Percentiles rank a stretch among this genome's conserved stretches.
These are phyloP conservation scores for Leccinum ponderosum DNA, from an alignment of 1,284 basidiomycete genomes.

Conservation along the genomic window DNA sequence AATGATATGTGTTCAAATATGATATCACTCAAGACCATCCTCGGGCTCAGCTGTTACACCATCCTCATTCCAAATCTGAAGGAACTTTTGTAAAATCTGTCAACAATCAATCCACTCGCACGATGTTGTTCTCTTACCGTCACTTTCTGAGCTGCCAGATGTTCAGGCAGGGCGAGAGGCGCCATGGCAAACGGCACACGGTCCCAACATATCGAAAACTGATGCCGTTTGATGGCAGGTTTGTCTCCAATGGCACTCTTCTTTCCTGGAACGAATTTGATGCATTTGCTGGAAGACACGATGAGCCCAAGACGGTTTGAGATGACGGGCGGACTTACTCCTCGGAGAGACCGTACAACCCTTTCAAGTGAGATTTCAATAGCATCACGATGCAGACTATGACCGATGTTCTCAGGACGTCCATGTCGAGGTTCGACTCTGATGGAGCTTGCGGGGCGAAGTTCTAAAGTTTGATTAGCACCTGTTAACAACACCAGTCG, in stretches of 20 bases:
- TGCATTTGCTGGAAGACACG: slow-evolving; percentile 68
- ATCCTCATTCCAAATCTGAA: slow-evolving; percentile 80
- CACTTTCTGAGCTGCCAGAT: slow-evolving; percentile 56
- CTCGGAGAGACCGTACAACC: slow-evolving; percentile 80
- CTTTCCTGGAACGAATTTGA: slow-evolving; percentile 82
- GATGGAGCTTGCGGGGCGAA: slow-evolving; percentile 2
- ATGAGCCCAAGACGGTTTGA: slow-evolving; percentile 2
- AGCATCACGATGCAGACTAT: slow-evolving; percentile 81
- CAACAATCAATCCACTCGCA: not conserved
- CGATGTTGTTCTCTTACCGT: slow-evolving; percentile 44
- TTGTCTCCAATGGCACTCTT: slow-evolving; percentile 85
- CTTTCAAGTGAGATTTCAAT: slow-evolving; percentile 82
- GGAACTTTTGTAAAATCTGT: slow-evolving; percentile 49
- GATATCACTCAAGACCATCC: slow-evolving; percentile 39
- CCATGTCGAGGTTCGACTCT: slow-evolving; percentile 32
- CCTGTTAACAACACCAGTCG: not conserved
- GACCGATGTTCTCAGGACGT: slow-evolving; percentile 64
- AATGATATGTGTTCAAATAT: slow-evolving; percentile 26
- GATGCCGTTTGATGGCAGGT: slow-evolving; percentile 64
- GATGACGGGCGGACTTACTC: slow-evolving; percentile 55
- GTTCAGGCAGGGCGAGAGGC: slow-evolving; percentile 59
- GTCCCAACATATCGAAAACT: slow-evolving; percentile 67
- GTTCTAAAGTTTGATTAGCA: slow-evolving; percentile 14
- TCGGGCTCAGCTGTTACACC: slow-evolving; percentile 74
- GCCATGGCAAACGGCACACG: slow-evolving; percentile 64